Evolutionary conservation across 495 filamentous ascomycete species (phyloP), one percentile per base, ranked within the genome.

Genomic region (Podospora didyma): DNA sequence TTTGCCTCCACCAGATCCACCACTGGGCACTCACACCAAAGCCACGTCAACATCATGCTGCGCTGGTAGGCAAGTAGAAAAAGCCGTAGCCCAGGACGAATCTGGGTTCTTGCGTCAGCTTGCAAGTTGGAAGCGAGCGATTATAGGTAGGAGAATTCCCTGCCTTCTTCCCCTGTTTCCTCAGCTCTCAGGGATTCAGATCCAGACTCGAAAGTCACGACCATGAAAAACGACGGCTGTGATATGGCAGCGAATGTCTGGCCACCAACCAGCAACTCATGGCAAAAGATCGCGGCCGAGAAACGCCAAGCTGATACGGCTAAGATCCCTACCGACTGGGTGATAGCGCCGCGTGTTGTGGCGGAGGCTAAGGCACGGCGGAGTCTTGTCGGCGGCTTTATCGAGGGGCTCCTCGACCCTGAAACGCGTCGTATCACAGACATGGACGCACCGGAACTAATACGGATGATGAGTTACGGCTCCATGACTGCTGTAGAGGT

Each of bases 401-500:
- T 76, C 22, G 61, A 72, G 21, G 42, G 57, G n/a, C 73, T 68
- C 16, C 62, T 75, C 0, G 48, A 58, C 1, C 23, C 46, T 10
- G 44, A 64, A 5, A 62, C 63, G 1, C 26, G 62, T 4, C 54
- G 50, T 0, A 60, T 69, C 42, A 56, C 61, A 7, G 51, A 17
- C 3, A 61, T 48, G 56, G 65, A 68, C 6, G 64, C 54, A 21
- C 7, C 56, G 1, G 51, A 53, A 0, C 46, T 69, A 1, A 41
- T 69, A 2, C 46, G 57, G 2, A 50, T 62, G 2, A 58, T 75
- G 23, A 57, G 58, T 7, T 19, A 47, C 10, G 62, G 59, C 0
- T 49, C 23, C 0, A 24, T 59, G 12, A 65, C 66, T 9, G 60
- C 77, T 1, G 48, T 75, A 16, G 68, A 70, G 11, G 76, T 84